Conservation (phyloP, 345 rosid species). For the Mallotus nudiflorus region DNA sequence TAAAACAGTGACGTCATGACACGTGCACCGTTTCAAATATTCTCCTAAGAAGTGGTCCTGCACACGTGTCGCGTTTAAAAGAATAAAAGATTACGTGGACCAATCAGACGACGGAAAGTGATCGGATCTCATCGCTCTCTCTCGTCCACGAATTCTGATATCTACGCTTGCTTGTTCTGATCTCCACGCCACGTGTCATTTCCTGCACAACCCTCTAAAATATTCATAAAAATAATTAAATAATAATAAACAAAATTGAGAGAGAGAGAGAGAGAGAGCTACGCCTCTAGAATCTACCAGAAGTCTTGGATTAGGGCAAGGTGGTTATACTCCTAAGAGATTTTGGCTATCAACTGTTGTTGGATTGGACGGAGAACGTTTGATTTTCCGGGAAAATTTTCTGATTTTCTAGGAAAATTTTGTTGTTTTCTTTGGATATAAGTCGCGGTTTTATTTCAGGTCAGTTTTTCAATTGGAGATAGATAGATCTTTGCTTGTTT, state of each 20-base stretch:
- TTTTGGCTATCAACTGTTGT: not conserved
- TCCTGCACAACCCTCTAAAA: conserved; percentile 16
- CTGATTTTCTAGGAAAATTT: not conserved
- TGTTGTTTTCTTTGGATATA: conserved; percentile 21
- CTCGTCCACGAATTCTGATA: conserved; percentile 90
- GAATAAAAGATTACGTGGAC: conserved; percentile 52
- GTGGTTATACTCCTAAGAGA: conserved; percentile 4
- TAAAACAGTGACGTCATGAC: not conserved
- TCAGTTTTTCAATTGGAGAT: conserved; percentile 21
- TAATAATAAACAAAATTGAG: conserved; percentile 1
- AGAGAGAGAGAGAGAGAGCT: conserved; percentile 24
- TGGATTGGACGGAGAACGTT: not conserved
- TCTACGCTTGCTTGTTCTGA: conserved; percentile 40
- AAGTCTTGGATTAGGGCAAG: conserved; percentile 15
- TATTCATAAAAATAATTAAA: conserved; percentile 22
- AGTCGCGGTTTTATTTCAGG: conserved; percentile 36
- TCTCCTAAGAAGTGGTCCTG: not conserved
- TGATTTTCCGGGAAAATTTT: not conserved
- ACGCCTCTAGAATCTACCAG: conserved; percentile 45
- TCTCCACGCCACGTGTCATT: conserved; percentile 59
- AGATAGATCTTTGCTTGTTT: conserved; percentile 9
- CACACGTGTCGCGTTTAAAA: conserved; percentile 29
- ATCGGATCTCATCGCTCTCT: conserved; percentile 65
- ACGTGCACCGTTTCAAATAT: conserved; percentile 10
- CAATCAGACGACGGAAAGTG: conserved; percentile 57